Evolutionary conservation across 202 grass and related monocot genomes (phyloP).

Genomic region (Alloteropsis angusta): DNA sequence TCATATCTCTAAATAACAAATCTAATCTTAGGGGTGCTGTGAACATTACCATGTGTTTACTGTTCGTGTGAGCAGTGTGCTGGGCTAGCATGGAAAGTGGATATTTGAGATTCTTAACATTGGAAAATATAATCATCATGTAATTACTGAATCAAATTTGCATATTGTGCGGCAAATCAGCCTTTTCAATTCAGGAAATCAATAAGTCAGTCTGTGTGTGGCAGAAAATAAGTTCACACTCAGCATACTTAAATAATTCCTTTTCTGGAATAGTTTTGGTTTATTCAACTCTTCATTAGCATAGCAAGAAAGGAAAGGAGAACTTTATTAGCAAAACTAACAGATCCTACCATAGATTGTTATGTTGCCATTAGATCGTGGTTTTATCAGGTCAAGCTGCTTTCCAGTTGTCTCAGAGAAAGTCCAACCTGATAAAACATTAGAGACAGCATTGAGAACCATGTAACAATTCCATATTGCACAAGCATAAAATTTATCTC

Average conservation of each 20-base stretch:
- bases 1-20: no score
- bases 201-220: background rate
- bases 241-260: background rate
- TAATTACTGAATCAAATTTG: background rate
- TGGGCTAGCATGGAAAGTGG: background rate
- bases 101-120: background rate
- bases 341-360: conserved; percentile 58
- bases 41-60: no score
- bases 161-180: background rate
- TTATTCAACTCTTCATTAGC: background rate
- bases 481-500: background rate
- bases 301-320: background rate
- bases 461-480: background rate
- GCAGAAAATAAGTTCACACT: background rate
- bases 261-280: background rate
- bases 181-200: conserved; percentile 16
- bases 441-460: conserved; percentile 5
- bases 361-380: conserved; percentile 49
- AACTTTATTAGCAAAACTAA: background rate
- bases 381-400: conserved; percentile 69
- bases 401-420: conserved; percentile 51
- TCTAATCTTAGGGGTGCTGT: no score
- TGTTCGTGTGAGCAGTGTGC: no score
- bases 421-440: conserved; percentile 60
- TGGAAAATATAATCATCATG: background rate